Evolutionary conservation across 306 rosid species (phyloP), one percentile per base, ranked within the genome.

Genomic region (Pachyrhizus erosus): DNA sequence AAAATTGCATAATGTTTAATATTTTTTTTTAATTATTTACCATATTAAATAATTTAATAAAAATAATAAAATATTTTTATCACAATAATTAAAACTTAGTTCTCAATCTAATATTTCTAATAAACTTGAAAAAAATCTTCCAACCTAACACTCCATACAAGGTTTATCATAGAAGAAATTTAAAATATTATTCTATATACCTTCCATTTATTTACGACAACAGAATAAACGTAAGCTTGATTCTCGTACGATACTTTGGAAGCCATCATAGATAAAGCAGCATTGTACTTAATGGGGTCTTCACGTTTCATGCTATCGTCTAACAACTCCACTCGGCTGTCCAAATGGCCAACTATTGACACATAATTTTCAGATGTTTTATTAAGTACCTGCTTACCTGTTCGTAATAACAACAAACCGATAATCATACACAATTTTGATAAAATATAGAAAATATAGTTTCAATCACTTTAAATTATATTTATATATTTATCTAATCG

Each of bases 171-270:
- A 29, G 27, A 18, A 49, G 55, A 72, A 72, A 68, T 13, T 39
- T 10, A 2, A 68, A 21, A 68, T 39, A 18, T 3, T 18, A 27
- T 64, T 62, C 11, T 14, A 31, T 64, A 64, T 31, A 87, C 94
- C 85, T 87, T 88, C 94, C 94, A 88, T 1, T 51, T 68, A 67
- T 88, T 73, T 21, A 13, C 39, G 34, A 90, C 83, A 3, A 60
- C 82, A 18, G 70, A 9, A 18, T 70, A 43, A 64, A 90, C 42
- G 61, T 48, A 81, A 58, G 87, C 76, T 27, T 34, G 3, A 70
- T 90, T 90, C 82, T 90, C 94, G 39, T 88, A 90, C 0, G 90
- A 64, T 34, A 49, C 84, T 83, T 90, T 90, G 12, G 94, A 78
- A 46, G 92, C 94, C 91, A 90, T 88, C 76, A 87, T 80, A 14